Evolutionary conservation across 805 yeast genomes (phyloP).

Genomic region (Ogataea haglerorum): DNA sequence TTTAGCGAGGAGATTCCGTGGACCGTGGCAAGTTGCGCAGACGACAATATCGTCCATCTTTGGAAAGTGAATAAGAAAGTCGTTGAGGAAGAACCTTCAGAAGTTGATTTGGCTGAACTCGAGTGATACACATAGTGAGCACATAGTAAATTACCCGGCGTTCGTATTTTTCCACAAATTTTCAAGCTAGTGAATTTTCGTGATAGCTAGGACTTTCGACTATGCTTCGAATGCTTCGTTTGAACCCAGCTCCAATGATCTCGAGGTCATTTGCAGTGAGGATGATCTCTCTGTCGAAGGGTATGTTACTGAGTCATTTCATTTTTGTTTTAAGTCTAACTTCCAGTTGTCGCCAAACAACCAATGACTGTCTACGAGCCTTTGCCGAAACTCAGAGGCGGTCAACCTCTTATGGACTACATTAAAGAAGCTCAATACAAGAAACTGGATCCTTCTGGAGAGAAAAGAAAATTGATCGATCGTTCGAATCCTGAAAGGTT

Average conservation of each 20-base stretch:
- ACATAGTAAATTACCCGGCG: slow-evolving; percentile 7
- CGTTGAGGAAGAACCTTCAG: slow-evolving; percentile 26
- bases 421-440: slow-evolving; percentile 49
- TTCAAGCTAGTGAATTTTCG: neutral
- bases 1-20: slow-evolving; percentile 74
- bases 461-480: slow-evolving; percentile 55
- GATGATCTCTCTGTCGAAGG: neutral
- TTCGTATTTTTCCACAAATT: slow-evolving; percentile 1
- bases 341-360: slow-evolving; percentile 6
- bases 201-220: neutral
- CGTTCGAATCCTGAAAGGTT: slow-evolving; percentile 46
- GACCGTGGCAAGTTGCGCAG: slow-evolving; percentile 65
- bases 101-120: slow-evolving; percentile 13
- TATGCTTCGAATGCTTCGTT: neutral
- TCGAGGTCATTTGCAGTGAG: neutral
- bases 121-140: slow-evolving; percentile 17
- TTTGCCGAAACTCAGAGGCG: slow-evolving; percentile 46
- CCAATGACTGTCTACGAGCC: slow-evolving; percentile 45
- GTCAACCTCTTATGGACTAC: slow-evolving; percentile 42
- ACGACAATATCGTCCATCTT: slow-evolving; percentile 57
- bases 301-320: neutral
- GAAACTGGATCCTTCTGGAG: slow-evolving; percentile 69
- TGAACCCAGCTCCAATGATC: neutral
- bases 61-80: slow-evolving; percentile 46
- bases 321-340: neutral